Conservation (phyloP, 2,329 filamentous ascomycete genomes). For the Falciphora oryzae region DNA sequence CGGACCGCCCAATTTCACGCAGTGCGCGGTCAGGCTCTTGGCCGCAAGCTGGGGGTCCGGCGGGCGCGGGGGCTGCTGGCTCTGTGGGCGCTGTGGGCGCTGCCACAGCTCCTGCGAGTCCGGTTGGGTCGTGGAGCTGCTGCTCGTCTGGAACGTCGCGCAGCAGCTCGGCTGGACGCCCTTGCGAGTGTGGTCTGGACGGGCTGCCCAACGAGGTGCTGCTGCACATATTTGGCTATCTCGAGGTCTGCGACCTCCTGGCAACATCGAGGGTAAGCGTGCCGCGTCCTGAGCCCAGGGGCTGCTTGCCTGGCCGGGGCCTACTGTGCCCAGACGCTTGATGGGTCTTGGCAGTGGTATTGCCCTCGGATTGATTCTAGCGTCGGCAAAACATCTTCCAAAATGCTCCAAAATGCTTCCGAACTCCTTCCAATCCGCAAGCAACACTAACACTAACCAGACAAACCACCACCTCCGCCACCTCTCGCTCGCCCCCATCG, state of each 20-base stretch:
- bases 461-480: conserved; percentile 56
- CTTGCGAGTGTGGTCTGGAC: conserved; percentile 23
- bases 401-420: too few relatives aligned
- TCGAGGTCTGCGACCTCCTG: conserved; percentile 53
- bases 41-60: neutral
- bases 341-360: too few relatives aligned
- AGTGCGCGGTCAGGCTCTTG: neutral
- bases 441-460: conserved; percentile 35
- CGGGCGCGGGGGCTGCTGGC: too few relatives aligned
- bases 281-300: too few relatives aligned
- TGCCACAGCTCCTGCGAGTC: too few relatives aligned
- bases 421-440: too few relatives aligned
- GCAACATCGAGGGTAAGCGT: conserved; percentile 47
- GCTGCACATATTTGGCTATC: conserved; percentile 47
- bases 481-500: conserved; percentile 58
- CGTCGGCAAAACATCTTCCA: too few relatives aligned
- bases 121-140: neutral
- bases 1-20: too few relatives aligned
- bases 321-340: too few relatives aligned
- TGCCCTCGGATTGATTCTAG: too few relatives aligned
- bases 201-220: conserved; percentile 51
- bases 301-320: too few relatives aligned
- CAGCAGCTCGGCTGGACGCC: too few relatives aligned
- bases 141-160: neutral
- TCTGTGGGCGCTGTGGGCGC: neutral